Conservation (phyloP, 2,329 filamentous ascomycete genomes). For the Hawksworthiomyces lignivorus region DNA sequence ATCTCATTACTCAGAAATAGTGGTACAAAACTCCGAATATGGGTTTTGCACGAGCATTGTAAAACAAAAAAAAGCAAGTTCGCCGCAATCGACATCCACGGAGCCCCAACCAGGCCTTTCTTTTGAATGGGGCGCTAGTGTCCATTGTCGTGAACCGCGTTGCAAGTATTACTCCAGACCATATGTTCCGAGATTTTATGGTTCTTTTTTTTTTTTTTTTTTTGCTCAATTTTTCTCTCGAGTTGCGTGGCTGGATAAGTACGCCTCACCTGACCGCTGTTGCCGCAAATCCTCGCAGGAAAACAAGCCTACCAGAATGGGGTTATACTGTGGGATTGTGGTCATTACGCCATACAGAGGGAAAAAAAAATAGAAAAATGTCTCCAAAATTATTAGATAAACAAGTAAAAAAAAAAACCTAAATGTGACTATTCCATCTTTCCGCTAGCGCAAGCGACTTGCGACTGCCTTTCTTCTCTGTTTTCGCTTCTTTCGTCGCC, state of each 20-base stretch:
- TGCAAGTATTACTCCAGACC: too few species aligned
- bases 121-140: too few species aligned
- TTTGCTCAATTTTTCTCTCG: conserved; percentile 9
- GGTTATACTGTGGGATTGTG: too few species aligned
- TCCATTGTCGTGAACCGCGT: too few species aligned
- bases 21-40: too few species aligned
- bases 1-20: too few species aligned
- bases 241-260: conserved; percentile 11
- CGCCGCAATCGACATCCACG: too few species aligned
- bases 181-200: not conserved
- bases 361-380: not conserved
- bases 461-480: not conserved
- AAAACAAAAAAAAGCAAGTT: too few species aligned
- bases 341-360: not conserved
- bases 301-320: not conserved
- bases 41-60: too few species aligned
- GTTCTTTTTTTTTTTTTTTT: not conserved
- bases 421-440: not conserved
- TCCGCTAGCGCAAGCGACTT: not conserved
- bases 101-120: too few species aligned
- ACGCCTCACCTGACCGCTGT: conserved; percentile 6
- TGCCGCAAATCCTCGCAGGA: conserved; percentile 11
- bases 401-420: not conserved
- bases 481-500: not conserved
- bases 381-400: too few species aligned